phyloP scores from a whole-genome alignment of 768 basidiomycete species.

The Leccinum variicolor region DNA sequence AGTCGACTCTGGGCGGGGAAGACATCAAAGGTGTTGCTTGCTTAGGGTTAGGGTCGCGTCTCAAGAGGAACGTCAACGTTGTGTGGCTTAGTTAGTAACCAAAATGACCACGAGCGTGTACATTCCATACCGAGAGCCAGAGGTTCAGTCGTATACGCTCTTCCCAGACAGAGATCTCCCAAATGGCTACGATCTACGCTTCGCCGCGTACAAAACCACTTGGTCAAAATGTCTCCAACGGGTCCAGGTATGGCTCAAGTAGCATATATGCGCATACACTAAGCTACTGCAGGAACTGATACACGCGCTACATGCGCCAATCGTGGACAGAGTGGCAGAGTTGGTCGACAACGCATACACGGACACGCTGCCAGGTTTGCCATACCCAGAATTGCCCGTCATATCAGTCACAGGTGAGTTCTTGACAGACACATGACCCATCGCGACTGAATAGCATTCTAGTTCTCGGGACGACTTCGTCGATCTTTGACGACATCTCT shows the following conservation, averaged over 20 bases:
- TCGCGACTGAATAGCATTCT: slow-evolving; percentile 3
- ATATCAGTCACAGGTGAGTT: slow-evolving; percentile 53
- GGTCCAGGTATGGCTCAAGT: slow-evolving; percentile 44
- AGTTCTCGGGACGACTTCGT: slow-evolving; percentile 45
- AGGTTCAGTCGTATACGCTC: slow-evolving; percentile 21
- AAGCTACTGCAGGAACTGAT: slow-evolving; percentile 39
- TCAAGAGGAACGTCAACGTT: background rate
- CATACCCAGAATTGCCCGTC: slow-evolving; percentile 58
- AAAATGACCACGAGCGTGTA: slow-evolving; percentile 28
- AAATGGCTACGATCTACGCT: slow-evolving; percentile 38
- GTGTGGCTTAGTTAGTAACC: background rate
- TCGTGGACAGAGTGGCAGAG: slow-evolving; percentile 42
- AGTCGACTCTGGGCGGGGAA: slow-evolving; percentile 61
- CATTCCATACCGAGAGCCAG: slow-evolving; percentile 23
- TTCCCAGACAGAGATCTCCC: slow-evolving; percentile 30
- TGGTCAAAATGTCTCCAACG: slow-evolving; percentile 60
- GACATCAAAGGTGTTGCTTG: slow-evolving; percentile 43
- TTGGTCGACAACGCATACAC: slow-evolving; percentile 44
- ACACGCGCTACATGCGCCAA: slow-evolving; percentile 44
- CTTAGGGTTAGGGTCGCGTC: background rate
- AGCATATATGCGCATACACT: slow-evolving; percentile 2
- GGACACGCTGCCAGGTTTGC: slow-evolving; percentile 50
- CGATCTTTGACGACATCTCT: slow-evolving; percentile 46
- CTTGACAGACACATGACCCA: background rate
- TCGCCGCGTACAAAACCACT: slow-evolving; percentile 51